phyloP scores from a whole-genome alignment of 495 filamentous ascomycete genomes.

The Melanomma pulvis-pyrius region DNA sequence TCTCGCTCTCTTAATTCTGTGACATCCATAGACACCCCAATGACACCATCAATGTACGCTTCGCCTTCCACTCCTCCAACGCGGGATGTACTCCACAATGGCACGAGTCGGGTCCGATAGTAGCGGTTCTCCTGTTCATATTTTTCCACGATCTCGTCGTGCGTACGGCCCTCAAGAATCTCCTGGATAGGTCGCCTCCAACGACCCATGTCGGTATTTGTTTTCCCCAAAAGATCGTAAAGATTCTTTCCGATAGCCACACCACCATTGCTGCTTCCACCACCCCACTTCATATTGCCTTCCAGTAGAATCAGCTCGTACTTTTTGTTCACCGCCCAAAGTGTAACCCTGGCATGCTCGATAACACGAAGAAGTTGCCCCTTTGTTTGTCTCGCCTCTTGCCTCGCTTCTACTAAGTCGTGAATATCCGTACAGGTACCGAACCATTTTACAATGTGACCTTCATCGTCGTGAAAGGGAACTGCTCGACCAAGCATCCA shows the following conservation, averaged over 20 bases:
- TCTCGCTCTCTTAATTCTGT: constrained; percentile 63
- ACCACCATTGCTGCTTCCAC: constrained; percentile 29
- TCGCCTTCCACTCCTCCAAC: constrained; percentile 51
- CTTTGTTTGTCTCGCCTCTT: constrained; percentile 59
- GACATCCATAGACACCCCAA: constrained; percentile 65
- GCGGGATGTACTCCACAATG: constrained; percentile 53
- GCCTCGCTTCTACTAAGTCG: constrained; percentile 62
- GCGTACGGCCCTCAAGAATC: constrained; percentile 57
- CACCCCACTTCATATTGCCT: constrained; percentile 59
- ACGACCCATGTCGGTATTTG: constrained; percentile 46
- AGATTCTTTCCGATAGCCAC: constrained; percentile 58
- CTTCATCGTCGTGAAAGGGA: constrained; percentile 63
- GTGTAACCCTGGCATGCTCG: constrained; percentile 65
- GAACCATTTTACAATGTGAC: constrained; percentile 71
- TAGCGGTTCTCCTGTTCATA: constrained; percentile 56
- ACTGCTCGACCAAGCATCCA: constrained; percentile 72
- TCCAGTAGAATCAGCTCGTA: constrained; percentile 64
- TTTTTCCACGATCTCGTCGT: constrained; percentile 57
- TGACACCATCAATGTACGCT: constrained; percentile 62
- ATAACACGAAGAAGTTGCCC: constrained; percentile 70
- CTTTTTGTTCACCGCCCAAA: constrained; percentile 66
- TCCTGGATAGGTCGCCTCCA: constrained; percentile 54
- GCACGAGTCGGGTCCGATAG: constrained; percentile 67
- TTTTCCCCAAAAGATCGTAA: constrained; percentile 57
- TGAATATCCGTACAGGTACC: constrained; percentile 72